Base-by-base conservation (phyloP, 2,329 filamentous ascomycete genomes). In the Thielaviopsis populi region DNA sequence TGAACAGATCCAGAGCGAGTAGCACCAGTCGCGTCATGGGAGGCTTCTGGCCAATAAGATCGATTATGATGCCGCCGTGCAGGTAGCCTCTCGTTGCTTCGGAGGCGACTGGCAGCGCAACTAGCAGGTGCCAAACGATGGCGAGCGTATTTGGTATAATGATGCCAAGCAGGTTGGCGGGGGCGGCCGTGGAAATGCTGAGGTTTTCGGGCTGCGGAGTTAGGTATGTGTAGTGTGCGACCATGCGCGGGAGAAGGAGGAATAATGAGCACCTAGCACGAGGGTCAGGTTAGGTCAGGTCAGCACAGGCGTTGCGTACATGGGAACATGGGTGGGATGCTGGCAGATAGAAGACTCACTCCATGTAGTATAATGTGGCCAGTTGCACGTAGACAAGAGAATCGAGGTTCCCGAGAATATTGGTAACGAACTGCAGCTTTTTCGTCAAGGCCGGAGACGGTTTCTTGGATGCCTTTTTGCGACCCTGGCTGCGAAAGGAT, bases 361-460 rank as follows among this genome's bases (percentile, higher is more conserved):
- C 85, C 80, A 87, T 83, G 71, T 87, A 87, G 71, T 88, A 88
- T 68, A 87, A 69, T 53, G 80, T 78, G 69, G 82, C 84, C 64
- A 87, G 75, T 74, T 87, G 83, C 48, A 80, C 81, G 71, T 84
- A 85, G 59, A 86, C 79, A 56, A 86, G 70, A 69, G 80, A 79
- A 74, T 88, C 84, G 65, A 87, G 75, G 67, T 78, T 82, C 69
- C 77, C 76, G 68, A 84, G 79, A 66, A 87, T 75, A 68, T 84
- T 79, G 48, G 77, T 81, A 68, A 85, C 73, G 70, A 86, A 84
- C 67, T 81, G 74, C 64, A 83, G 75, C 76, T 85, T 85, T 72
- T 80, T 84, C 65, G 74, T 72, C 69, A 82, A 72, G 68, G 79
- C 72, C 61, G 75, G 73, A 62, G 75, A 72, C 62, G 72, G 71